Conservation (phyloP, 2,329 filamentous ascomycete species). For the Pezizomycotina sp. region DNA sequence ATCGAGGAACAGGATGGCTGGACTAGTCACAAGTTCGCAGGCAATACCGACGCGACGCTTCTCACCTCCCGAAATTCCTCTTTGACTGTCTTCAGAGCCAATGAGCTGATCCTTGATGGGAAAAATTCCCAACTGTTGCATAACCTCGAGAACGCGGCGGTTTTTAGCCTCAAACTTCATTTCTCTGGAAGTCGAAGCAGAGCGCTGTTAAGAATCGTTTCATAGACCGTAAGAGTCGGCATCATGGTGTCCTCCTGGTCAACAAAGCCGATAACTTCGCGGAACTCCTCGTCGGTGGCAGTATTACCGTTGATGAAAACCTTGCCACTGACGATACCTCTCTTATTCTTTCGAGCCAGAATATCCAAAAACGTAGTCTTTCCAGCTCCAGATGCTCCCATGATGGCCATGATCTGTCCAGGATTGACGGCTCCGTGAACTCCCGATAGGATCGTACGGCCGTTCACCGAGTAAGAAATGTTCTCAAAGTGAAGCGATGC, state of each 20-base stretch:
- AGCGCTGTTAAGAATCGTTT: slow-evolving; percentile 90
- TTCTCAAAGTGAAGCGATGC: slow-evolving; percentile 77
- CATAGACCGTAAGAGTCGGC: slow-evolving; percentile 87
- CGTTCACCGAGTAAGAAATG: slow-evolving; percentile 71
- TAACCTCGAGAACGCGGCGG: slow-evolving; percentile 78
- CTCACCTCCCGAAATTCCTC: slow-evolving; percentile 92
- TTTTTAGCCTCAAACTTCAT: slow-evolving; percentile 84
- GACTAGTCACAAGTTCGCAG: slow-evolving; percentile 92
- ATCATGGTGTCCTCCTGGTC: slow-evolving; percentile 97
- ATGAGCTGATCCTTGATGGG: slow-evolving; percentile 91
- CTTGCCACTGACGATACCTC: slow-evolving; percentile 58
- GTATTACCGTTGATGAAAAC: slow-evolving; percentile 92
- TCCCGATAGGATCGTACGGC: slow-evolving; percentile 64
- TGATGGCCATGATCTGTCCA: slow-evolving; percentile 91
- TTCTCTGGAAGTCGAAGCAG: slow-evolving; percentile 73
- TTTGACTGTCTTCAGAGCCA: slow-evolving; percentile 85
- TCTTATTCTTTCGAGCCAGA: slow-evolving; percentile 89
- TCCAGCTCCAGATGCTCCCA: slow-evolving; percentile 92
- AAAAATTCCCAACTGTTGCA: slow-evolving; percentile 86
- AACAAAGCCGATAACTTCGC: slow-evolving; percentile 85
- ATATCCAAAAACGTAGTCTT: slow-evolving; percentile 97
- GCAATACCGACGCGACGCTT: slow-evolving; percentile 93
- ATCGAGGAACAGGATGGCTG: slow-evolving; percentile 90
- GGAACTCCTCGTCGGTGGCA: slow-evolving; percentile 68
- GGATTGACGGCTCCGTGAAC: slow-evolving; percentile 79